These are phyloP conservation scores for Ogataea polymorpha DNA, from an alignment of 805 yeast species.

Conservation along the genomic window DNA sequence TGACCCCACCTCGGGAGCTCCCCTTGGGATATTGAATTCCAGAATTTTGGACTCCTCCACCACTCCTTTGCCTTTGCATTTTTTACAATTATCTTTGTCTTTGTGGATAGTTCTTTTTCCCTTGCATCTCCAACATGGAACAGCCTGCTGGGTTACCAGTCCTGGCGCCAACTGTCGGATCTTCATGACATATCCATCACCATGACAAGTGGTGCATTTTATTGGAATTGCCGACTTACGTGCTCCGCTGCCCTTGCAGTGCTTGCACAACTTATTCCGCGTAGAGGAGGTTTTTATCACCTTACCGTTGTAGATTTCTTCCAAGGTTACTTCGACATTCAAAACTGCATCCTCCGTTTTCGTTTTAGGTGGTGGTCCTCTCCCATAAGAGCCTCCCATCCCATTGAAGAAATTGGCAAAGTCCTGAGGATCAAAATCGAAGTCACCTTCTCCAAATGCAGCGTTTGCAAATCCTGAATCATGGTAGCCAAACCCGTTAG, in stretches of 20 bases:
- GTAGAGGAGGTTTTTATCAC: slow-evolving; percentile 68
- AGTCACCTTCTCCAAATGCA: slow-evolving; percentile 37
- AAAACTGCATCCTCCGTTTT: slow-evolving; percentile 67
- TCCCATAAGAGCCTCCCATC: slow-evolving; percentile 21
- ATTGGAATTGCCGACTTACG: slow-evolving; percentile 52
- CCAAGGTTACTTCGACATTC: slow-evolving; percentile 61
- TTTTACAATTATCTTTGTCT: slow-evolving; percentile 71
- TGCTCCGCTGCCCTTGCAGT: slow-evolving; percentile 78
- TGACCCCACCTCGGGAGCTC: slow-evolving; percentile 59
- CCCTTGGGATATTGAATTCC: slow-evolving; percentile 74
- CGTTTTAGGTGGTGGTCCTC: slow-evolving; percentile 17
- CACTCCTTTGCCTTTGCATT: slow-evolving; percentile 64
- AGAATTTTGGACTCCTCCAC: slow-evolving; percentile 65
- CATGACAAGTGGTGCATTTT: slow-evolving; percentile 66
- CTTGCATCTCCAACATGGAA: slow-evolving; percentile 63
- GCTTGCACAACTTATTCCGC: slow-evolving; percentile 67
- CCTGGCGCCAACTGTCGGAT: slow-evolving; percentile 73
- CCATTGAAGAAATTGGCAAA: slow-evolving; percentile 68
- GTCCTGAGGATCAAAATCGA: slow-evolving; percentile 64
- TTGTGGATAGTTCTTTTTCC: slow-evolving; percentile 64
- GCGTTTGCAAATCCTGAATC: slow-evolving; percentile 45
- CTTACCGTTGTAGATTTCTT: slow-evolving; percentile 79
- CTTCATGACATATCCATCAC: slow-evolving; percentile 61
- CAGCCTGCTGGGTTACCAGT: slow-evolving; percentile 58
- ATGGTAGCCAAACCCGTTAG: slow-evolving; percentile 32